Evolutionary conservation across 2,329 filamentous ascomycete genomes (phyloP).

Genomic region (Exophiala viscosa): DNA sequence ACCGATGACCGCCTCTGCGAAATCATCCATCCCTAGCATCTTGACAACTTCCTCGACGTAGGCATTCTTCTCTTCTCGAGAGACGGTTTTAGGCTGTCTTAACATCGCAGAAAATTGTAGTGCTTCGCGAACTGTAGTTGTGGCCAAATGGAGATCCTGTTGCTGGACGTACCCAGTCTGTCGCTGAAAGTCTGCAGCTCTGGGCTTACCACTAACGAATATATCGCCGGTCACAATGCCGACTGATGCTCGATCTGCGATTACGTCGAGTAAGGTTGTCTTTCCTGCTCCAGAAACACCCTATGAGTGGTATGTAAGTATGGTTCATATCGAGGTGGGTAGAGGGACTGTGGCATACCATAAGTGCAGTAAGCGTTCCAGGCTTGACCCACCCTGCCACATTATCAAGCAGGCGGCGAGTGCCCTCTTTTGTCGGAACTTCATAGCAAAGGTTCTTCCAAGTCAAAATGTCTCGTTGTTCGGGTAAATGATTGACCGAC

Average conservation of each 20-base stretch:
- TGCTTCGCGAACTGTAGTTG: conserved; percentile 65
- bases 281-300: conserved; percentile 65
- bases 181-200: conserved; percentile 60
- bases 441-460: conserved; percentile 57
- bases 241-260: conserved; percentile 53
- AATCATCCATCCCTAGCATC: conserved; percentile 81
- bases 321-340: no score
- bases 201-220: conserved; percentile 56
- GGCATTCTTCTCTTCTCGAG: conserved; percentile 69
- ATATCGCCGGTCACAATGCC: conserved; percentile 64
- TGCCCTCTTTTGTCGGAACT: conserved; percentile 58
- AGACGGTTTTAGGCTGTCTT: conserved; percentile 71
- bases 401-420: conserved; percentile 57
- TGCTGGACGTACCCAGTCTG: conserved; percentile 79
- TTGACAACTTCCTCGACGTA: conserved; percentile 87
- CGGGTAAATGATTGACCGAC: conserved; percentile 38
- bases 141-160: conserved; percentile 62
- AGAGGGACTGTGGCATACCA: no score
- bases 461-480: conserved; percentile 39
- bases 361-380: conserved; percentile 52
- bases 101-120: conserved; percentile 79
- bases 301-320: no score
- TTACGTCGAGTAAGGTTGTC: conserved; percentile 67
- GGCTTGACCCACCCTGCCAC: conserved; percentile 55
- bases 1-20: conserved; percentile 83